Evolutionary conservation across 2,329 filamentous ascomycete genomes (phyloP).

Genomic region (Balansia obtecta): DNA sequence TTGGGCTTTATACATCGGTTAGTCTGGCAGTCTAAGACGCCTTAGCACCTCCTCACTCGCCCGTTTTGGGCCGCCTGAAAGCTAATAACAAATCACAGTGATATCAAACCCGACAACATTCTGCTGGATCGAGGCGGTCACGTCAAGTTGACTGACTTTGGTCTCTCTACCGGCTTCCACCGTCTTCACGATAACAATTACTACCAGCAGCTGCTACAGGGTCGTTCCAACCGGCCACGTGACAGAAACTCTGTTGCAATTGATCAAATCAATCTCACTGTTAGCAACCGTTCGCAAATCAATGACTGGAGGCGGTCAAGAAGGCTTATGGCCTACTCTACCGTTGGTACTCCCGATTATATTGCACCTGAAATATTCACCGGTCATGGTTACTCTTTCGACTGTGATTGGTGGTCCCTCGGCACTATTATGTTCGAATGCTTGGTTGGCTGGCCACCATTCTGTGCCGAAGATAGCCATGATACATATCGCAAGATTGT

Average conservation of each 20-base stretch:
- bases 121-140: conserved; percentile 89
- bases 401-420: conserved; percentile 98
- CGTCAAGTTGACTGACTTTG: conserved; percentile 97
- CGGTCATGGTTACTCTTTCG: conserved; percentile 87
- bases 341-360: conserved; percentile 95
- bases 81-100: conserved; percentile 37
- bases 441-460: conserved; percentile 94
- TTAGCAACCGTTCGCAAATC: conserved; percentile 94
- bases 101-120: conserved; percentile 99
- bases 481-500: conserved; percentile 99
- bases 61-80: background rate
- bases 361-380: conserved; percentile 98
- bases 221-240: conserved; percentile 56
- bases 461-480: conserved; percentile 94
- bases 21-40: conserved; percentile 17
- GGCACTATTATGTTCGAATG: conserved; percentile 99
- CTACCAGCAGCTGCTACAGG: conserved; percentile 90
- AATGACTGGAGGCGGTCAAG: conserved; percentile 98
- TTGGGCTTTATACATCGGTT: conserved; percentile 97
- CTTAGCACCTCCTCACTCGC: background rate
- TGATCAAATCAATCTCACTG: conserved; percentile 95
- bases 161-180: conserved; percentile 94
- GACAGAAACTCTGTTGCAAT: conserved; percentile 92
- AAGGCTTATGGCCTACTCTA: conserved; percentile 93
- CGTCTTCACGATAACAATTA: conserved; percentile 97